Base-by-base conservation (phyloP, 768 basidiomycete species). In the Amanita pallidorosea region DNA sequence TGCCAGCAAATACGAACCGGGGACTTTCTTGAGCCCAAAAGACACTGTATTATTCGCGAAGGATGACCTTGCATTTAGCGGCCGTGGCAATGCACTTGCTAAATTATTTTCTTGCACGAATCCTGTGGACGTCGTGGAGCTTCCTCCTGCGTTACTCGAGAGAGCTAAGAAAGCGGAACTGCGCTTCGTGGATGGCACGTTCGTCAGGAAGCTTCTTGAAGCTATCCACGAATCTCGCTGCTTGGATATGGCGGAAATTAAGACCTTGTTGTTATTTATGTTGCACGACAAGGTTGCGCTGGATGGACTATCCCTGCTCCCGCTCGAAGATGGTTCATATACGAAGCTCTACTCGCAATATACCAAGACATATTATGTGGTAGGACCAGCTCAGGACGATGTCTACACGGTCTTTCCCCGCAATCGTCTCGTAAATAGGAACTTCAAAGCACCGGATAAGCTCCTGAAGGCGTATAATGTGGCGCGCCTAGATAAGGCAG, bases 321-420 rank as follows among this genome's bases (percentile, higher is more conserved):
- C 69, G 5, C 59, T 74, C n/a, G 61, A 65, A 17, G 55, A 70
- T 51, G 65, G 59, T 5, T 60, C 52, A 0, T 66, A 66, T 41
- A 65, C 59, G 2, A 54, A 52, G 2, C 59, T 73, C 7, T 51
- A 61, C 36, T 49, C 43, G n/a, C 51, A 49, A 29, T 48, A 54
- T 12, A 44, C 48, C 0, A 45, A 20, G 4, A 18, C 48, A 4
- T 63, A 65, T 45, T 70, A 62, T 41, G 51, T 62, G 5, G 2
- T 68, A 64, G 61, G 58, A 34, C 31, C 57, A 57, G 31, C 22
- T 55, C 63, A 4, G 53, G 57, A 6, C 49, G 33, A 45, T 37
- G 6, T 50, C 33, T 2, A 56, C 47, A 20, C 15, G 2, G 60
- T 61, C 47, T 71, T 67, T 54, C 52, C 53, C 2, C 23, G 45